A percentile compares a stretch with the other conserved stretches of the same genome.
Conservation (phyloP, 257 asterid genomes). For the Lithospermum erythrorhizon region DNA sequence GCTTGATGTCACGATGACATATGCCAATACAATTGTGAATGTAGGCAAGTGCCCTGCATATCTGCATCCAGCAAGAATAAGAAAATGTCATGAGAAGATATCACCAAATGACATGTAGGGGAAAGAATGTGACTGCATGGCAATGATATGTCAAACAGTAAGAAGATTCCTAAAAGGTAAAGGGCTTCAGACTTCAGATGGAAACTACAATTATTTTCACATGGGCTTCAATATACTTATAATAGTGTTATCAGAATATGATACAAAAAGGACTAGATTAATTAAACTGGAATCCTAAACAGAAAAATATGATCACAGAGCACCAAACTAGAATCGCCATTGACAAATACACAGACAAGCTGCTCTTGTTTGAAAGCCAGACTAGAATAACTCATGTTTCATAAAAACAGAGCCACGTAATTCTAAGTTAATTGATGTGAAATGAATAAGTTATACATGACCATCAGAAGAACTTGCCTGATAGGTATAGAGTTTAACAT, state of each 20-base stretch:
- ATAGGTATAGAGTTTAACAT: slow-evolving; percentile 83
- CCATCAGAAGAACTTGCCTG: slow-evolving; percentile 36
- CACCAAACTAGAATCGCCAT: too few species aligned
- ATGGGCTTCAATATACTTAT: not conserved
- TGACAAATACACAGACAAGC: too few species aligned
- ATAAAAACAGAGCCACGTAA: too few species aligned
- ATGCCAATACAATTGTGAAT: slow-evolving; percentile 87
- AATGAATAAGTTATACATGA: too few species aligned
- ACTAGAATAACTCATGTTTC: too few species aligned
- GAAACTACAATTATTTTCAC: not conserved
- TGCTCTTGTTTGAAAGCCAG: too few species aligned
- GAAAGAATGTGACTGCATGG: slow-evolving; percentile 4
- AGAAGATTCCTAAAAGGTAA: not conserved
- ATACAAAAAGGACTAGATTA: too few species aligned
- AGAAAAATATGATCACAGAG: not conserved
- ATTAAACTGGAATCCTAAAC: not conserved
- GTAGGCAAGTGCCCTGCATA: slow-evolving; percentile 92
- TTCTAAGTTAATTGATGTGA: too few species aligned
- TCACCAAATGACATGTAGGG: slow-evolving; percentile 6
- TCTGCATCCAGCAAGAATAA: slow-evolving; percentile 38
- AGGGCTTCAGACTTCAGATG: not conserved
- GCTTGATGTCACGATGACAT: slow-evolving; percentile 96
- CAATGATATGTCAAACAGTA: not conserved
- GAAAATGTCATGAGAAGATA: slow-evolving; percentile 6
- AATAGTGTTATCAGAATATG: too few species aligned